Evolutionary conservation across 2,329 filamentous ascomycete species (phyloP).

Genomic region (Aspergillus versicolor): DNA sequence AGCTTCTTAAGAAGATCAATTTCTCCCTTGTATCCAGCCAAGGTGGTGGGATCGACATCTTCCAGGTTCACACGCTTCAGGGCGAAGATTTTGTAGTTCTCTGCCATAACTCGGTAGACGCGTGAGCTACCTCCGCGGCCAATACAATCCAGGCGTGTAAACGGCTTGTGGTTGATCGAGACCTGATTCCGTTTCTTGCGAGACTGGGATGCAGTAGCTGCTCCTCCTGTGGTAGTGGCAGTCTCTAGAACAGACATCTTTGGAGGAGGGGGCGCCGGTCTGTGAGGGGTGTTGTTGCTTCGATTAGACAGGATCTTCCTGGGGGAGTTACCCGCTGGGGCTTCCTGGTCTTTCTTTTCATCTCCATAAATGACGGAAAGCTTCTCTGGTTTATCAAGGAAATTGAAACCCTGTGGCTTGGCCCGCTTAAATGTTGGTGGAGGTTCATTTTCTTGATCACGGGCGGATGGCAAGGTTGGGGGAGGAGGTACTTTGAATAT

Average conservation of each 20-base stretch:
- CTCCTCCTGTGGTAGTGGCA: slow-evolving; percentile 79
- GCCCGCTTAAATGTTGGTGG: slow-evolving; percentile 66
- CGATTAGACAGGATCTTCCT: slow-evolving; percentile 52
- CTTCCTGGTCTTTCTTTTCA: slow-evolving; percentile 46
- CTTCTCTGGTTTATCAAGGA: slow-evolving; percentile 59
- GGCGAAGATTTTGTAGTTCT: slow-evolving; percentile 94
- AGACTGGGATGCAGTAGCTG: slow-evolving; percentile 70
- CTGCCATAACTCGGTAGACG: slow-evolving; percentile 94
- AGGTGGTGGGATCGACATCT: slow-evolving; percentile 78
- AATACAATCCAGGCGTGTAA: slow-evolving; percentile 84
- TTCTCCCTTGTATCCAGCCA: slow-evolving; percentile 89
- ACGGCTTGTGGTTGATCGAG: slow-evolving; percentile 85
- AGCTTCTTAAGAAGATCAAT: slow-evolving; percentile 86
- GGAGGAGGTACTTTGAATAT: slow-evolving; percentile 59
- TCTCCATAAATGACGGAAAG: slow-evolving; percentile 51
- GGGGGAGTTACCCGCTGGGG: slow-evolving; percentile 46
- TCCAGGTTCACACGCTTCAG: slow-evolving; percentile 90
- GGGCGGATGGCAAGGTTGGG: slow-evolving; percentile 59
- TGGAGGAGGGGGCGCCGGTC: slow-evolving; percentile 77
- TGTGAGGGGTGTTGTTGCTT: slow-evolving; percentile 70
- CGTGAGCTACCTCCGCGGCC: slow-evolving; percentile 91
- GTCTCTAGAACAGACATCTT: slow-evolving; percentile 97
- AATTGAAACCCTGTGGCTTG: slow-evolving; percentile 55
- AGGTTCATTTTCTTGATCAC: slow-evolving; percentile 84
- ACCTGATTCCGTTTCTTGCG: slow-evolving; percentile 79